Evolutionary conservation across 192 early-diverging fungal species (phyloP).

Genomic region (Chytriomyces sp.): DNA sequence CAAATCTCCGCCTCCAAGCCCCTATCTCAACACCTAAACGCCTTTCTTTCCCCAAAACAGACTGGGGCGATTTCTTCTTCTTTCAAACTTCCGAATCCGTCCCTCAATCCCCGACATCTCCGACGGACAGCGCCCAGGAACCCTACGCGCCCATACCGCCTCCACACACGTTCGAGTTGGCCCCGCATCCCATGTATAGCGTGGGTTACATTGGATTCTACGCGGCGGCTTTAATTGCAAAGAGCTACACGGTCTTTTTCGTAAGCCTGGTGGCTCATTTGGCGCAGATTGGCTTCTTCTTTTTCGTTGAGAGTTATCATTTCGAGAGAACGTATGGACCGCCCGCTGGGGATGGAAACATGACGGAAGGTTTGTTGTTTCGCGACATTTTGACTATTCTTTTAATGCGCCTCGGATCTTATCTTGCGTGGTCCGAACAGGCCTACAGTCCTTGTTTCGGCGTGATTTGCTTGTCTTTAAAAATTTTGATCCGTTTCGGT

Average conservation of each 20-base stretch:
- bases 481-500: constrained; percentile 88
- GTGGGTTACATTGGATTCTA: constrained; percentile 97
- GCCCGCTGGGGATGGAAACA: neutral
- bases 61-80: constrained; percentile 99
- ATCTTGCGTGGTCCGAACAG: constrained; percentile 42
- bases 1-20: too few relatives aligned
- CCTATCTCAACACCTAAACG: too few relatives aligned
- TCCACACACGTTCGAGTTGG: constrained; percentile 95
- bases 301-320: constrained; percentile 90
- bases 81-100: constrained; percentile 50
- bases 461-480: constrained; percentile 86
- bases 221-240: constrained; percentile 87
- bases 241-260: constrained; percentile 89
- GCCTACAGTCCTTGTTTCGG: constrained; percentile 74
- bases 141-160: constrained; percentile 63
- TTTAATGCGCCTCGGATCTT: constrained; percentile 83
- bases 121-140: neutral
- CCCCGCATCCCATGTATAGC: constrained; percentile 98
- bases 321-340: constrained; percentile 67
- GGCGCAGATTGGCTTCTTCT: constrained; percentile 86
- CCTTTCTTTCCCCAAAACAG: constrained; percentile 42
- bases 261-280: constrained; percentile 86
- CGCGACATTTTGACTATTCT: constrained; percentile 56
- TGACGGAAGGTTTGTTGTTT: constrained; percentile 21
- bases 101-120: neutral